Evolutionary conservation across 2,329 filamentous ascomycete genomes (phyloP), one percentile per base, ranked within the genome.

Genomic region (Mycogone perniciosa): DNA sequence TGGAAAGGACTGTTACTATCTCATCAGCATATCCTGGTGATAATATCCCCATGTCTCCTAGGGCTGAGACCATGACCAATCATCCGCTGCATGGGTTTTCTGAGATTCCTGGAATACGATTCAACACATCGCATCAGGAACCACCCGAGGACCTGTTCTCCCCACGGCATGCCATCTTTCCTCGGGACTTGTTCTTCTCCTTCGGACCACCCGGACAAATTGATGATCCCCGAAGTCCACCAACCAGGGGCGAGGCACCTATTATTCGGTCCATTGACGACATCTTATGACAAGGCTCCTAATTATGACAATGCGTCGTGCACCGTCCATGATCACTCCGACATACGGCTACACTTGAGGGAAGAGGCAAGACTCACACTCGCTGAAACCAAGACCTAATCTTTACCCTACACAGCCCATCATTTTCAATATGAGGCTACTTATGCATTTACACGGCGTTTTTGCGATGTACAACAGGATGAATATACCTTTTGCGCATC

Each of bases 261-360:
- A 90, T 92, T 54, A 81, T 84, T 46, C 76, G 87, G 51, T 90
- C 85, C 52, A 92, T 92, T 60, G 85, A 88, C 64, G 86, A 90
- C 61, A 74, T 89, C 46, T 72, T 91, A 67, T 90, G 76, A 74
- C 48, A 47, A 54, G 46, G 37, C 39, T 39, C 20, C 29, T 34
- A 51, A 31, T 30, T 40, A 31, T 34, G 31, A 44, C 26, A 44
- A 52, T 40, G 44, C 39, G 6, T 45, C 34, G 13, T 13, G 44
- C 40, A 52, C 48, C 30, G 30, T 27, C 31, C 39, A 47, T 38
- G 49, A 39, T 26, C 34, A 48, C 38, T 29, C 42, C 27, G 27
- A 27, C 40, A 29, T 30, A 8, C 6, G 27, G 27, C 20, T 42
- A 13, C 33, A 44, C 29, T 26, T 11, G 3, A 20, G 20, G 20